Conservation (phyloP, 306 rosid genomes). For the Benincasa hispida region DNA sequence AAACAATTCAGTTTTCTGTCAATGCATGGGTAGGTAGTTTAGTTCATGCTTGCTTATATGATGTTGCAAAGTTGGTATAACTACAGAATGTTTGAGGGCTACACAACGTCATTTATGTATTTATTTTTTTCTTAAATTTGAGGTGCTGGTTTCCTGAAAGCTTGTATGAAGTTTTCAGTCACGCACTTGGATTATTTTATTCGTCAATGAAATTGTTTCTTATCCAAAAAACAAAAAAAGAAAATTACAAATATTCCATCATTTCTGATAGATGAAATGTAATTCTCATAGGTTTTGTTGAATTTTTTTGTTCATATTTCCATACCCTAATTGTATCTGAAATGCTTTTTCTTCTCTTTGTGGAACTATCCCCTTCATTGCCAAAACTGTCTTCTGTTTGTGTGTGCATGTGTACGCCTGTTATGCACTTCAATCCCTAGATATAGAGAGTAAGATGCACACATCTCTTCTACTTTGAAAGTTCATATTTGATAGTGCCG, state of each 20-base stretch:
- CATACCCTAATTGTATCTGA: background rate
- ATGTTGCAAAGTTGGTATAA: background rate
- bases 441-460: background rate
- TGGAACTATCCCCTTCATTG: background rate
- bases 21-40: constrained; percentile 67
- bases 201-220: too few species aligned
- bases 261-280: background rate
- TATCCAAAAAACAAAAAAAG: too few species aligned
- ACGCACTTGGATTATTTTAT: too few species aligned
- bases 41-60: background rate
- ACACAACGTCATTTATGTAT: background rate
- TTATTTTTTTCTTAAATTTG: background rate
- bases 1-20: constrained; percentile 76
- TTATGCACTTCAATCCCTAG: background rate
- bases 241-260: background rate
- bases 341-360: background rate
- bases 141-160: background rate
- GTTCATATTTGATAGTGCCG: background rate
- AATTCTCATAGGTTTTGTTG: background rate
- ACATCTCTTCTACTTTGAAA: background rate
- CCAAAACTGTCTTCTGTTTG: background rate
- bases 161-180: background rate
- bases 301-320: background rate
- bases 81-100: background rate
- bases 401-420: background rate